Evolutionary conservation across 106 monocot species (phyloP), one percentile per base, ranked within the genome.

Genomic region (Allium fistulosum): DNA sequence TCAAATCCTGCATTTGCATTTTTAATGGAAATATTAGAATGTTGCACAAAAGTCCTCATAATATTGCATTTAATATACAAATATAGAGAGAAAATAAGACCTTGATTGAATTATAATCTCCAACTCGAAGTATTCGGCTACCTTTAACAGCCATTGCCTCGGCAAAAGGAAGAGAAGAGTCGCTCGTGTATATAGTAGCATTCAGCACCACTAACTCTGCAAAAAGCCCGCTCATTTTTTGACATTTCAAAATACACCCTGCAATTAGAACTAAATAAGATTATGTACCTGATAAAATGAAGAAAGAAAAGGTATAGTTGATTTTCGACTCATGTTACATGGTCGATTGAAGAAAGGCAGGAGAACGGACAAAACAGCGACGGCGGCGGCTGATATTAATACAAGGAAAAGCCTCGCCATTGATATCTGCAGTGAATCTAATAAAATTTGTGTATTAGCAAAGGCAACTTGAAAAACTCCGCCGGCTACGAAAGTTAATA

Each of bases 181-280:
- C 84, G 57, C 78, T 71, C 17, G 88, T 88, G 88, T 84, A 84
- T 61, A 89, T 85, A 28, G 82, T 89, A 11, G 85, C 89, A 63
- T 89, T 85, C 74, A 71, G 57, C 71, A 89, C 62, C 61, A 85
- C 80, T 57, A 85, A 57, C 11, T 89, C 89, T 7, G 85, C 85
- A 16, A 18, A 71, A 46, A 28, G 51, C 46, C 53, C 12, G 53
- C 51, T 59, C 48, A 46, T 5, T 37, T 37, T 37, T 37, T 37
- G 1, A 37, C 37, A 61, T 11, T 15, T 22, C 53, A 60, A 49
- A 50, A 26, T 10, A 13, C 67, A 67, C 71, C 76, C 80, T 76
- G 68, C n/a, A 22, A 49, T 37, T 62, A 22, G 7, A 65, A 53
- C 15, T 65, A 3, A 51, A 55, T 51, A 16, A 59, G n/a, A 11